Base-by-base conservation (phyloP, 495 filamentous ascomycete genomes). In the Penicillium steckii region DNA sequence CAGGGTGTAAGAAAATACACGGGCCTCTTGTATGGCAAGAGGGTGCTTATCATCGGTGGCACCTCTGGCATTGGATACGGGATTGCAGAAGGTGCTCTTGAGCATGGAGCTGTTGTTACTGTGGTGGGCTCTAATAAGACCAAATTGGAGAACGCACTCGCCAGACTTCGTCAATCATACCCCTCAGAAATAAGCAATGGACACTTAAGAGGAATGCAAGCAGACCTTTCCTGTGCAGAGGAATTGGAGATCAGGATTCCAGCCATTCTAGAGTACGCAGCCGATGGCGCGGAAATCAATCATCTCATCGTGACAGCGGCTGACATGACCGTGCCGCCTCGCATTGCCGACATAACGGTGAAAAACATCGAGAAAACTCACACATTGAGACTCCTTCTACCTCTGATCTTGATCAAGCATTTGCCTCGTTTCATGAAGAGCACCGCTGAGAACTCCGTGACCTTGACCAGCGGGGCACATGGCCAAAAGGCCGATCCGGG, bases 301-400 rank as follows among this genome's bases (percentile, higher is more conserved):
- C 86, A 88, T 55, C 71, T 88, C 23, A 77, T 84, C 49, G 80
- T 71, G 69, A 87, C 84, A 0, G 85, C 86, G 0, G 83, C 74
- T 8, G 68, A 85, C 46, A 49, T 61, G 3, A n/a, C n/a, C n/a
- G n/a, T n/a, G n/a, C 70, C 80, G 1, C 17, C 62, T 8, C 45
- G 74, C 5, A 52, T 52, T 1, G 68, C 70, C 1, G 37, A 53
- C 26, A n/a, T n/a, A n/a, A n/a, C n/a, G n/a, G n/a, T n/a, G n/a
- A n/a, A n/a, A n/a, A n/a, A n/a, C n/a, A 68, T 83, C 50, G 56
- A 69, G 4, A 19, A 52, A 4, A 68, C 69, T 0, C 62, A 68
- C 9, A 76, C 74, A 24, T 69, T 88, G 24, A 78, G 83, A 0
- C 68, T 82, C 57, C 58, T 78, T 24, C 76, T 68, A n/a, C 70